Evolutionary conservation across 2,329 filamentous ascomycete species (phyloP).

Genomic region (Phyllosticta citrichinensis): DNA sequence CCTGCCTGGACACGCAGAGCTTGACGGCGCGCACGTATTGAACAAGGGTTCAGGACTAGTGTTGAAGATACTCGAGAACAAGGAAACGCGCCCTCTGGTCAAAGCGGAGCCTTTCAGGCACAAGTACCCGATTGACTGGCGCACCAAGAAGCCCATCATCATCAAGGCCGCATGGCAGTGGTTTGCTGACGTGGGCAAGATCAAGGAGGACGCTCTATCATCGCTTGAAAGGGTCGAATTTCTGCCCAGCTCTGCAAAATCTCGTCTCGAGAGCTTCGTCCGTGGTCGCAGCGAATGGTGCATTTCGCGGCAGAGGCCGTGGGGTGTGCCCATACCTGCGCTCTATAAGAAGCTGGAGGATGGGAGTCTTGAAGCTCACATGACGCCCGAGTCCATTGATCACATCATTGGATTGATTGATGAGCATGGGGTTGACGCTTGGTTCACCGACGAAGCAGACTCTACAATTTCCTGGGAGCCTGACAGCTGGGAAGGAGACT

Average conservation of each 20-base stretch:
- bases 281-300: constrained; percentile 91
- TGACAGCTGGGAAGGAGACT: constrained; percentile 48
- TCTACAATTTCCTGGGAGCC: constrained; percentile 73
- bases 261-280: constrained; percentile 74
- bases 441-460: constrained; percentile 72
- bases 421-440: constrained; percentile 74
- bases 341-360: constrained; percentile 57
- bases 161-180: constrained; percentile 90
- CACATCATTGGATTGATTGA: constrained; percentile 76
- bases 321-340: constrained; percentile 93
- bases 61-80: constrained; percentile 51
- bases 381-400: constrained; percentile 67
- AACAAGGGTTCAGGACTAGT: constrained; percentile 60
- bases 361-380: constrained; percentile 55
- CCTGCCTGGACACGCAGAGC: constrained; percentile 56
- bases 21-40: constrained; percentile 66
- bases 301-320: constrained; percentile 88
- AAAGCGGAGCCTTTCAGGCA: constrained; percentile 37
- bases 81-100: constrained; percentile 1
- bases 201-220: constrained; percentile 63
- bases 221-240: constrained; percentile 67
- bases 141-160: constrained; percentile 86
- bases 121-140: constrained; percentile 98
- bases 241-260: constrained; percentile 62
- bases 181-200: constrained; percentile 85